Conservation (phyloP, 2,329 filamentous ascomycete species). For the Zymoseptoria brevis region DNA sequence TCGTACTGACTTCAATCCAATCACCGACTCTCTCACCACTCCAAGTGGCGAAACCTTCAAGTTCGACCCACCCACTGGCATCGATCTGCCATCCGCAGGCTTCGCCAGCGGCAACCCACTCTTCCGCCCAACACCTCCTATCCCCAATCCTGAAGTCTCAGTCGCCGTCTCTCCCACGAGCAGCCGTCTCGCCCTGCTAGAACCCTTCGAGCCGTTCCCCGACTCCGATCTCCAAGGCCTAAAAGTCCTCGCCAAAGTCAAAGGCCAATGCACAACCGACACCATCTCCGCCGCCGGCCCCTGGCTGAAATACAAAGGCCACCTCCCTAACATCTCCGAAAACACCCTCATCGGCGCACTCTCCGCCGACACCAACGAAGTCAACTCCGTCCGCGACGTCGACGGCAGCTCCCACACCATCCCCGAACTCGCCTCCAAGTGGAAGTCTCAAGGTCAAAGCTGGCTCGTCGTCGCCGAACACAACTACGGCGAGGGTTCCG, state of each 20-base stretch:
- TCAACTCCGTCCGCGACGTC: slow-evolving; percentile 84
- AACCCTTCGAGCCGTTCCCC: slow-evolving; percentile 84
- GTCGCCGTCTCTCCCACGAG: slow-evolving; percentile 83
- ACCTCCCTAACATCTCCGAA: slow-evolving; percentile 92
- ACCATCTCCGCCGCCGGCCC: slow-evolving; percentile 95
- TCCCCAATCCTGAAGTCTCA: slow-evolving; percentile 60
- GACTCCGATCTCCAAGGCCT: slow-evolving; percentile 61
- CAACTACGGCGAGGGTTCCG: slow-evolving; percentile 91
- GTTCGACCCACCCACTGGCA: slow-evolving; percentile 65
- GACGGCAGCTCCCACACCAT: slow-evolving; percentile 64
- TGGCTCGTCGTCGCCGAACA: slow-evolving; percentile 97
- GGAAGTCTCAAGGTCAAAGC: slow-evolving; percentile 65
- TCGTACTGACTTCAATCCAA: slow-evolving; percentile 88
- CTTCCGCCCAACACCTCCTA: slow-evolving; percentile 64
- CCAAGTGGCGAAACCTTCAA: slow-evolving; percentile 71
- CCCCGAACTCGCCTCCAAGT: slow-evolving; percentile 75
- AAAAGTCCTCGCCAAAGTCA: slow-evolving; percentile 87
- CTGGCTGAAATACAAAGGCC: slow-evolving; percentile 99
- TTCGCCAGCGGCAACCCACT: slow-evolving; percentile 72
- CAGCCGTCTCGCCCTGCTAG: slow-evolving; percentile 78
- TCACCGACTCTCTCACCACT: slow-evolving; percentile 76
- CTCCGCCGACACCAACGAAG: slow-evolving; percentile 86
- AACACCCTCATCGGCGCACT: slow-evolving; percentile 95
- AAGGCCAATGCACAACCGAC: slow-evolving; percentile 97
- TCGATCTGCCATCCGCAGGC: slow-evolving; percentile 57